phyloP scores from a whole-genome alignment of 371 early-diverging fungal genomes.

The Rhizopus stolonifer region DNA sequence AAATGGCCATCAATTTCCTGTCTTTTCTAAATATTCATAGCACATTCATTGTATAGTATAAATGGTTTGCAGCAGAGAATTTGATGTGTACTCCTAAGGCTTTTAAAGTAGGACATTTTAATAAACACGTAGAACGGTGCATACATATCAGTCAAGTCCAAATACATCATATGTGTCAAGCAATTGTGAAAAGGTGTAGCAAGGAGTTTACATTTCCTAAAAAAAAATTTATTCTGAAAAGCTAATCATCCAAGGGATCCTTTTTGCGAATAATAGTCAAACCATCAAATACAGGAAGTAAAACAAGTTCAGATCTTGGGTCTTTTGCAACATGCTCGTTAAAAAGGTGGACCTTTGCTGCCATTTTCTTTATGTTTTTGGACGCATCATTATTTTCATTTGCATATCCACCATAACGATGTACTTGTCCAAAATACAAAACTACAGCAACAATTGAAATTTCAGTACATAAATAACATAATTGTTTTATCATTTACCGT shows the following conservation, averaged over 20 bases:
- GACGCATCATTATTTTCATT: constrained; percentile 3
- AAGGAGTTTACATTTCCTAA: no score
- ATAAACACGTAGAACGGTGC: no score
- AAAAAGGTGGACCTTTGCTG: constrained; percentile 53
- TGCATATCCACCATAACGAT: constrained; percentile 26
- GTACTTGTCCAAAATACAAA: constrained; percentile 42
- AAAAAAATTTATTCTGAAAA: background rate
- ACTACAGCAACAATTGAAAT: constrained; percentile 21
- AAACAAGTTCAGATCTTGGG: constrained; percentile 54
- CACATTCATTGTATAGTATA: no score
- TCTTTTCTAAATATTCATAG: no score
- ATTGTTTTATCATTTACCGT: constrained; percentile 33
- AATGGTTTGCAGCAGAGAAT: no score
- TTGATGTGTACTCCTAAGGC: no score
- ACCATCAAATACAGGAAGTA: constrained; percentile 71
- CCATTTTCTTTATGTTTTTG: constrained; percentile 38
- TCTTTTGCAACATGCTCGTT: constrained; percentile 67
- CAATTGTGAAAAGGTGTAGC: no score
- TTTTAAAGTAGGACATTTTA: no score
- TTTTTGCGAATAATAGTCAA: constrained; percentile 54
- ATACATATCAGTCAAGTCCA: no score
- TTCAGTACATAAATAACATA: background rate
- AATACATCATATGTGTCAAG: no score
- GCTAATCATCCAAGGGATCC: background rate
- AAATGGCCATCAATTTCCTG: no score